These are phyloP conservation scores for Dionaea muscipula DNA, from an alignment of 179 eudicot species.

Conservation along the genomic window DNA sequence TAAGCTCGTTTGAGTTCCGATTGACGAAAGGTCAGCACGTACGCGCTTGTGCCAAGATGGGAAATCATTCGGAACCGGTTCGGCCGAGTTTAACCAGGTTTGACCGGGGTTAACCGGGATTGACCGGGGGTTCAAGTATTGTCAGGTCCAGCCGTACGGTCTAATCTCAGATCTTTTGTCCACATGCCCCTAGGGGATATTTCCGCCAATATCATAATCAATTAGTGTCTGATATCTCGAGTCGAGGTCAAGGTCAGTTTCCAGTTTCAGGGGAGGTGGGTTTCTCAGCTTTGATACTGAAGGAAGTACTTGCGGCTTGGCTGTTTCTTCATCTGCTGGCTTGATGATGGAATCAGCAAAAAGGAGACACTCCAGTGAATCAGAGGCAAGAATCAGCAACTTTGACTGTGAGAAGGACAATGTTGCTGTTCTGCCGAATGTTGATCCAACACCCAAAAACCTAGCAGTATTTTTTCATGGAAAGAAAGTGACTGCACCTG, in stretches of 20 bases:
- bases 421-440: slow-evolving; percentile 1
- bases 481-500: slow-evolving; percentile 33
- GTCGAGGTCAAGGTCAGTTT: slow-evolving; percentile 62
- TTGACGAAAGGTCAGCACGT: too few species aligned
- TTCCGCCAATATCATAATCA: too few species aligned
- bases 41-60: too few species aligned
- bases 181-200: too few species aligned
- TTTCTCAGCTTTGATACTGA: slow-evolving; percentile 21
- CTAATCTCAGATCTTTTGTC: too few species aligned
- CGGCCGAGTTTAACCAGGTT: too few species aligned
- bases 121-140: too few species aligned
- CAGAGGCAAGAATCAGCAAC: slow-evolving; percentile 53
- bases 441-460: slow-evolving; percentile 13
- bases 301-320: slow-evolving; percentile 32
- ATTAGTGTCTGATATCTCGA: too few species aligned
- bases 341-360: slow-evolving; percentile 33
- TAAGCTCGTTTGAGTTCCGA: too few species aligned
- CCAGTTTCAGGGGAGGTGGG: slow-evolving; percentile 43
- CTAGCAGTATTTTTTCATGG: slow-evolving; percentile 18
- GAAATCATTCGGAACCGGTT: too few species aligned
- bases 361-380: slow-evolving; percentile 38
- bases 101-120: too few species aligned
- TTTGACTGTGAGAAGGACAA: slow-evolving; percentile 27
- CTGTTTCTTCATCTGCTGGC: slow-evolving; percentile 43
- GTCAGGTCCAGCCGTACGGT: too few species aligned